Evolutionary conservation across 345 rosid species (phyloP), one percentile per base, ranked within the genome.

Genomic region (Salix purpurea): DNA sequence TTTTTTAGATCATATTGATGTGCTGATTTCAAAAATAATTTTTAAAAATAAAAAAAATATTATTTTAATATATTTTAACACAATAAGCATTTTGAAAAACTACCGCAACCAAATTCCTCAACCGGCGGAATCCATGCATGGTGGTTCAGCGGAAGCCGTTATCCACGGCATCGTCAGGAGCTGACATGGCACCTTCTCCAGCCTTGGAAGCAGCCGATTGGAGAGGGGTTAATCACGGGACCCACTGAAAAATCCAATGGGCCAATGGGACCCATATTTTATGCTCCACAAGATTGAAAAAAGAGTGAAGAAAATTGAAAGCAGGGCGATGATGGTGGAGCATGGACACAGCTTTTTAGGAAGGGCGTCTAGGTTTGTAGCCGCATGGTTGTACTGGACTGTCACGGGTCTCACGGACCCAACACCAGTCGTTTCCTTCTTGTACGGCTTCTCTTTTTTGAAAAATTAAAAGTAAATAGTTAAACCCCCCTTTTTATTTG

Each of bases 341-440:
- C 19, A 7, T 13, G 19, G 68, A 21, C 28, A 19, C 65, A 21
- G 52, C 65, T 54, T 75, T 74, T 68, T 15, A 16, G 54, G 67
- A 56, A 69, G 74, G 6, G 46, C 37, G 82, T 81, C 85, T 26
- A 78, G 80, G 85, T 83, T 83, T 80, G 84, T 14, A 74, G 77
- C 64, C 67, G 77, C 87, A 74, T 62, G 71, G 83, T 81, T 83
- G 86, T 79, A 79, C 83, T 77, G 56, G 23, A 32, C 48, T 60
- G 77, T 80, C 85, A 82, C 84, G 80, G 72, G 80, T 76, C 16
- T 69, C 82, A 68, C 81, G 77, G 82, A n/a, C 84, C 83, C 87
- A 68, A 64, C 67, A 65, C 5, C 60, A 6, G 26, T 65, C 65
- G 65, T 65, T 64, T 69, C 69, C 78, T 74, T 50, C 74, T 15